Evolutionary conservation across 805 yeast genomes (phyloP).

Genomic region (Ogataea glucozyma): DNA sequence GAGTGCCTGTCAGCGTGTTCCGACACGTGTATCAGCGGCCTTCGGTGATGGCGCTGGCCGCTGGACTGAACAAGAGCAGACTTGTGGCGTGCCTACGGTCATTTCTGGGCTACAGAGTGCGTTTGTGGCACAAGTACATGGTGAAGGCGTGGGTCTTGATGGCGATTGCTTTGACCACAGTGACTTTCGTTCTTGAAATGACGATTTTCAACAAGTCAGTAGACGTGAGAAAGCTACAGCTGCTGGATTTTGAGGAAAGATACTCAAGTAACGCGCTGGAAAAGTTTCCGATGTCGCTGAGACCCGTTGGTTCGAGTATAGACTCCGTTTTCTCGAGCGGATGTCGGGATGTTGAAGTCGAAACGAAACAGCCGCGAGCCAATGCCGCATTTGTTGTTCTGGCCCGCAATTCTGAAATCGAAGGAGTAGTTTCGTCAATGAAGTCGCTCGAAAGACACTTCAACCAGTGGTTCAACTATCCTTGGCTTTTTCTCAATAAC

Average conservation of each 20-base stretch:
- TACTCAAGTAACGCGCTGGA: constrained; percentile 16
- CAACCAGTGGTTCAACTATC: constrained; percentile 92
- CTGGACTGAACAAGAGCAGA: not conserved
- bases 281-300: constrained; percentile 29
- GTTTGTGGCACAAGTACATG: constrained; percentile 14
- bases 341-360: constrained; percentile 32
- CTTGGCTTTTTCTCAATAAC: constrained; percentile 88
- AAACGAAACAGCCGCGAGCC: constrained; percentile 44
- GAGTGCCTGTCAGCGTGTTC: constrained; percentile 7
- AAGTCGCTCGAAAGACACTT: constrained; percentile 79
- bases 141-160: constrained; percentile 22
- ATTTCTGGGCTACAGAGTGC: constrained; percentile 17
- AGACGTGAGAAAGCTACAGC: constrained; percentile 11
- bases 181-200: not conserved
- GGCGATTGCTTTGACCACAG: not conserved
- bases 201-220: not conserved
- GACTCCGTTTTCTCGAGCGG: constrained; percentile 38
- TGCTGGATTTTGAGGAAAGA: constrained; percentile 22
- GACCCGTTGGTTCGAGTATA: constrained; percentile 25
- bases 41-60: not conserved
- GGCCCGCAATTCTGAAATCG: constrained; percentile 77
- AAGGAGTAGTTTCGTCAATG: constrained; percentile 76
- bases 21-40: constrained; percentile 5
- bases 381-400: constrained; percentile 85
- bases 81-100: constrained; percentile 1